A percentile compares a stretch with the other conserved stretches of the same genome.
phyloP scores from a whole-genome alignment of 495 filamentous ascomycete genomes.

The Schizothecium vesticola region DNA sequence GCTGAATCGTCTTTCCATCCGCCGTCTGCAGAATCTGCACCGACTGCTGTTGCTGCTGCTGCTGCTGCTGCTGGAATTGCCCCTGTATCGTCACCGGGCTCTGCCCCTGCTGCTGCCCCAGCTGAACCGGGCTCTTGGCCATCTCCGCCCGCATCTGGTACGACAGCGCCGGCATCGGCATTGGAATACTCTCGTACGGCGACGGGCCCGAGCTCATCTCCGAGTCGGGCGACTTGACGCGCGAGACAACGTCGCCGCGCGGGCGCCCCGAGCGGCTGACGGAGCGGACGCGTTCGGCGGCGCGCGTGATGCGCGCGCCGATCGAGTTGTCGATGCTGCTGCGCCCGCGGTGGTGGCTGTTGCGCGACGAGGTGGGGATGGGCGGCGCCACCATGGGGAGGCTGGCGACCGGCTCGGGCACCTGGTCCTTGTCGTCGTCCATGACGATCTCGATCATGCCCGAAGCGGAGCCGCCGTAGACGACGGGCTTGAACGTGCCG shows the following conservation, averaged over 20 bases:
- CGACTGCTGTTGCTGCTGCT: background rate
- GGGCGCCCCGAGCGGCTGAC: constrained; percentile 45
- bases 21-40: background rate
- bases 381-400: constrained; percentile 34
- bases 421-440: constrained; percentile 48
- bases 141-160: constrained; percentile 22
- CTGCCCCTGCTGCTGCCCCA: background rate
- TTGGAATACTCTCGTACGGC: constrained; percentile 54
- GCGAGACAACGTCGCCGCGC: constrained; percentile 13
- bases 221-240: constrained; percentile 37
- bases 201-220: constrained; percentile 17
- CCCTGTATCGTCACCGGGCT: background rate
- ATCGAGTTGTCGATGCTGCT: constrained; percentile 59
- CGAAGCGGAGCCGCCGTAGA: constrained; percentile 43
- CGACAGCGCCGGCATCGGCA: constrained; percentile 21
- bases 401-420: constrained; percentile 9
- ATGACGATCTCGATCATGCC: constrained; percentile 72
- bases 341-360: constrained; percentile 59
- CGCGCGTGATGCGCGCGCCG: constrained; percentile 54
- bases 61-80: no score
- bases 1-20: constrained; percentile 2
- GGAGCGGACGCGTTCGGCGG: constrained; percentile 65
- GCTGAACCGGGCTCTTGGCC: constrained; percentile 4
- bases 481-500: constrained; percentile 22
- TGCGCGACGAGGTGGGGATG: constrained; percentile 33